Evolutionary conservation across 176 grass and related monocot genomes (phyloP).

Genomic region (Cenchrus purpureus): DNA sequence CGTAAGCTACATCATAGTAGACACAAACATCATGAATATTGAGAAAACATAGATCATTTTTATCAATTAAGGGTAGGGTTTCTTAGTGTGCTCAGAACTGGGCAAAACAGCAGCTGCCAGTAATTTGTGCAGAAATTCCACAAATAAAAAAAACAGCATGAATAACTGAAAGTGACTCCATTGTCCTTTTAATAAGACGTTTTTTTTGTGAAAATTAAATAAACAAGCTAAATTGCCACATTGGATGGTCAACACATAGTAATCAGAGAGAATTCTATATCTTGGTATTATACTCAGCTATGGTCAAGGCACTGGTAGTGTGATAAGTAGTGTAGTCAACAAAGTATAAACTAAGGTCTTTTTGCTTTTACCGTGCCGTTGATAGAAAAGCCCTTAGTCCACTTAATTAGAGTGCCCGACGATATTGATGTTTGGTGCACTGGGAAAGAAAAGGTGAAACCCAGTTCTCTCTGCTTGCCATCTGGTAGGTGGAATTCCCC

Average conservation of each 20-base stretch:
- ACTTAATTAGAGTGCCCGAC: slow-evolving; percentile 87
- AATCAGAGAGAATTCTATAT: not conserved
- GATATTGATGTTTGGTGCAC: slow-evolving; percentile 85
- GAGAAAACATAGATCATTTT: slow-evolving; percentile 4
- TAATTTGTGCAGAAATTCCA: not conserved
- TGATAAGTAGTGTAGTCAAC: slow-evolving; percentile 1
- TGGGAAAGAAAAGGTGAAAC: slow-evolving; percentile 96
- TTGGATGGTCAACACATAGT: not conserved
- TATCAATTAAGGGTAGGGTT: not conserved
- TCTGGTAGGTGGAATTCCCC: slow-evolving; percentile 71
- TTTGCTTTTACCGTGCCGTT: slow-evolving; percentile 73
- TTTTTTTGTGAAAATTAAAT: slow-evolving; percentile 2
- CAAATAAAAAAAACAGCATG: not conserved
- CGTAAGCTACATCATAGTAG: not conserved
- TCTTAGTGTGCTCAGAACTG: slow-evolving; percentile 1
- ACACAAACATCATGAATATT: slow-evolving; percentile 3
- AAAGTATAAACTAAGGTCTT: not conserved
- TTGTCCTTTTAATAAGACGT: not conserved
- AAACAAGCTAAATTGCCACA: slow-evolving; percentile 18
- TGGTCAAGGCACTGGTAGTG: slow-evolving; percentile 4
- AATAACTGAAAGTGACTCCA: slow-evolving; percentile 9
- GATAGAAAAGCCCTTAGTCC: slow-evolving; percentile 92
- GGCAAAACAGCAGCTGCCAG: not conserved
- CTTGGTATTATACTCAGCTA: not conserved
- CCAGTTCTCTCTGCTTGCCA: slow-evolving; percentile 81